These are phyloP conservation scores for Nevesoporus exiguus DNA, from an alignment of 768 basidiomycete genomes.

Conservation along the genomic window DNA sequence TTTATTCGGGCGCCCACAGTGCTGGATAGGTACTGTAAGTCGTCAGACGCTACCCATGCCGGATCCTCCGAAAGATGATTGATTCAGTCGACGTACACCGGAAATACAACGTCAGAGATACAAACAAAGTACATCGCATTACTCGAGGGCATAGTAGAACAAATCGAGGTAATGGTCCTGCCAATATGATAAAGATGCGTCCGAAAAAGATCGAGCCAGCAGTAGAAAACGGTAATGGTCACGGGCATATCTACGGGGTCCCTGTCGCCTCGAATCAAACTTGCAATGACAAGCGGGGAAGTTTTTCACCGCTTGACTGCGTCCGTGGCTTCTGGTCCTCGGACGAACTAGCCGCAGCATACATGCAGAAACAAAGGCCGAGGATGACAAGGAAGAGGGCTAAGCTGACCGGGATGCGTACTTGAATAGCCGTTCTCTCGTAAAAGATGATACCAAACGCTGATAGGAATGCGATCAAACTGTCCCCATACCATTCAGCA, in stretches of 20 bases:
- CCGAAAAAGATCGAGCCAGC: not conserved
- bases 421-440: slow-evolving; percentile 15
- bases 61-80: too few relatives aligned
- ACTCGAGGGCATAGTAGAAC: too few relatives aligned
- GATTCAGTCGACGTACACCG: too few relatives aligned
- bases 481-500: slow-evolving; percentile 12
- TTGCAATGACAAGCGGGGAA: not conserved
- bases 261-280: slow-evolving; percentile 1
- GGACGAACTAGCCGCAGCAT: slow-evolving; percentile 18
- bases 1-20: too few relatives aligned
- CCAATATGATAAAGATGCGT: not conserved
- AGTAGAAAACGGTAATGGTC: too few relatives aligned
- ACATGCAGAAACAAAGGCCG: slow-evolving; percentile 31
- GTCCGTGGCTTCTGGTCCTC: slow-evolving; percentile 7
- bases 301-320: not conserved
- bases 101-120: too few relatives aligned
- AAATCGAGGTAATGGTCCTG: not conserved
- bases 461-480: slow-evolving; percentile 34
- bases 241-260: not conserved
- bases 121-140: not conserved
- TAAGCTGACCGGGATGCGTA: slow-evolving; percentile 27
- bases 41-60: too few relatives aligned
- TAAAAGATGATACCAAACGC: slow-evolving; percentile 34
- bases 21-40: too few relatives aligned
- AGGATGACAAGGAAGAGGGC: slow-evolving; percentile 21